Evolutionary conservation across 2,329 filamentous ascomycete genomes (phyloP).

Genomic region (Microcera coccophila): DNA sequence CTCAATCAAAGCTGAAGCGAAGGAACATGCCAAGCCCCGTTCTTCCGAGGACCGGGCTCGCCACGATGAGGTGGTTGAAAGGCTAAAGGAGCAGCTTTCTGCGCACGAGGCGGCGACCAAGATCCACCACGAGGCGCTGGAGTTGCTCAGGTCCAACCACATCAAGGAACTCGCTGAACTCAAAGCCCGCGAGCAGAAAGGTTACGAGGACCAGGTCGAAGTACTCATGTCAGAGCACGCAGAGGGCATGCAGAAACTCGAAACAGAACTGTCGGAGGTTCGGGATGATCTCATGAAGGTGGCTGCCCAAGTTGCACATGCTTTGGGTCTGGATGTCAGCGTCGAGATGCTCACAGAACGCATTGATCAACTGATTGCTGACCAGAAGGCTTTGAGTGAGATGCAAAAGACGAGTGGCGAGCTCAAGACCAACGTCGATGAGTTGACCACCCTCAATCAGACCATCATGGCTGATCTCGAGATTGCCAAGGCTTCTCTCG

Average conservation of each 20-base stretch:
- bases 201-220: slow-evolving; percentile 55
- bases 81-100: slow-evolving; percentile 56
- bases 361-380: slow-evolving; percentile 53
- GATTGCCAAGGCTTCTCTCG: slow-evolving; percentile 51
- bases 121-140: slow-evolving; percentile 49
- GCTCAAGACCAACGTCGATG: slow-evolving; percentile 52
- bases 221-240: slow-evolving; percentile 59
- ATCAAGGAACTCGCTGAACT: slow-evolving; percentile 48
- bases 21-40: slow-evolving; percentile 59
- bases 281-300: slow-evolving; percentile 63
- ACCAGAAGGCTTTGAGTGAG: slow-evolving; percentile 56
- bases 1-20: slow-evolving; percentile 62
- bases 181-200: slow-evolving; percentile 46
- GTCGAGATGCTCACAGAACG: slow-evolving; percentile 64
- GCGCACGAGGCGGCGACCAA: slow-evolving; percentile 58
- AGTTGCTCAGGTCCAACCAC: slow-evolving; percentile 48
- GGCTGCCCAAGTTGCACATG: slow-evolving; percentile 58
- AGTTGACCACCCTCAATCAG: slow-evolving; percentile 56
- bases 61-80: slow-evolving; percentile 46
- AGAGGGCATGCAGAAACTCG: slow-evolving; percentile 52
- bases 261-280: slow-evolving; percentile 61
- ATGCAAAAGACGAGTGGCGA: slow-evolving; percentile 58
- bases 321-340: slow-evolving; percentile 59
- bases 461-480: slow-evolving; percentile 61
- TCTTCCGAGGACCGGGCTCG: slow-evolving; percentile 42